A percentile compares a stretch with the other conserved stretches of the same genome.
These are phyloP conservation scores for Fusarium newnesense DNA, from an alignment of 2,329 filamentous ascomycete species.

Conservation along the genomic window DNA sequence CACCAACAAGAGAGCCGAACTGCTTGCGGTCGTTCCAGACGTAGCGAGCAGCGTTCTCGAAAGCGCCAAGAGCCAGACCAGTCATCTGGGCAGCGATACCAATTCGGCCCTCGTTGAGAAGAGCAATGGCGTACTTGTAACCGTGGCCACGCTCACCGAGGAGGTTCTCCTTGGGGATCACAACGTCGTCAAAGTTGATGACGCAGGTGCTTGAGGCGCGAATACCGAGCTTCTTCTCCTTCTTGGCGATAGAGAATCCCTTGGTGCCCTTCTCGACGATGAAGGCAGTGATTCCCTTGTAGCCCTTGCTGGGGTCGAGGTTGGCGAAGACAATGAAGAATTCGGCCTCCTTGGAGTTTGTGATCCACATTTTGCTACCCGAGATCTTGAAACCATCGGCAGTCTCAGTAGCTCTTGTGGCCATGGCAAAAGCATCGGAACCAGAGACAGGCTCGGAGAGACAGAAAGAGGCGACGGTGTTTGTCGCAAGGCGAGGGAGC, in stretches of 20 bases:
- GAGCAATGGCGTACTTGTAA: slow-evolving; percentile 96
- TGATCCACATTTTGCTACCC: slow-evolving; percentile 99
- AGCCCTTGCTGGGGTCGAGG: slow-evolving; percentile 88
- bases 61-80: slow-evolving; percentile 91
- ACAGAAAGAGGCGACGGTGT: slow-evolving; percentile 92
- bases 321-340: slow-evolving; percentile 99
- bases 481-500: slow-evolving; percentile 88
- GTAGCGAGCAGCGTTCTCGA: slow-evolving; percentile 91
- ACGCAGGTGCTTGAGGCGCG: slow-evolving; percentile 96
- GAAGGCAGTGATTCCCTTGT: slow-evolving; percentile 97
- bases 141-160: slow-evolving; percentile 90
- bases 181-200: slow-evolving; percentile 95
- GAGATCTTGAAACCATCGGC: slow-evolving; percentile 85
- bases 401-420: slow-evolving; percentile 89
- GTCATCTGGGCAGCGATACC: slow-evolving; percentile 99
- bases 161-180: slow-evolving; percentile 87
- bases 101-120: slow-evolving; percentile 96
- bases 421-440: slow-evolving; percentile 94
- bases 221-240: slow-evolving; percentile 99
- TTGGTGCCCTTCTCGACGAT: slow-evolving; percentile 89
- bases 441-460: slow-evolving; percentile 92
- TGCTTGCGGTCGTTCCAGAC: slow-evolving; percentile 99
- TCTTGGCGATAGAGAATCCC: slow-evolving; percentile 96
- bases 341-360: slow-evolving; percentile 91
- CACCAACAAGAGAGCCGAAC: slow-evolving; percentile 91